These are phyloP conservation scores for Rhodotorula sp. DNA, from an alignment of 1,284 basidiomycete species.

Conservation along the genomic window DNA sequence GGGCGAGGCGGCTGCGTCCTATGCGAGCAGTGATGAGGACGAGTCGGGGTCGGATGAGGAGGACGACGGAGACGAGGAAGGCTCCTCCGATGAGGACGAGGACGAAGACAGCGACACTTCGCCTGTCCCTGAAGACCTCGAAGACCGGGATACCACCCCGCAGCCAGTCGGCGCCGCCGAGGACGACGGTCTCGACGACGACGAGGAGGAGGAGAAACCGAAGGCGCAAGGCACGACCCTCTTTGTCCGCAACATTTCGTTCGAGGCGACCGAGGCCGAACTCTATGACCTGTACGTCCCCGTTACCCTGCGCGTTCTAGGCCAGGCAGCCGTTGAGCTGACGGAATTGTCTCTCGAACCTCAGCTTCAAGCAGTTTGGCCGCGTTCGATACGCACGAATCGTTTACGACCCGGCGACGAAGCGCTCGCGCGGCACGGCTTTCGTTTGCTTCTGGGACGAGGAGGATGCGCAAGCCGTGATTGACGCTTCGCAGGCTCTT, in stretches of 20 bases:
- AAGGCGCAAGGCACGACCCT: slow-evolving; percentile 62
- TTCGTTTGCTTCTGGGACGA: slow-evolving; percentile 98
- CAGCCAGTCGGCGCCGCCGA: slow-evolving; percentile 16
- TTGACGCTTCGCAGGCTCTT: slow-evolving; percentile 71
- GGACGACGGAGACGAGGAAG: slow-evolving; percentile 50
- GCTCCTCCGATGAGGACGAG: slow-evolving; percentile 46
- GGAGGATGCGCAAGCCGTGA: slow-evolving; percentile 79
- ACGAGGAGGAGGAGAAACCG: slow-evolving; percentile 53
- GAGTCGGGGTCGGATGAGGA: slow-evolving; percentile 74
- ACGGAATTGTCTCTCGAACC: background rate
- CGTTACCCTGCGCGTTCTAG: too few relatives aligned
- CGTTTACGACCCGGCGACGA: slow-evolving; percentile 77
- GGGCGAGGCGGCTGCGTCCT: slow-evolving; percentile 38
- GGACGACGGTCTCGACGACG: slow-evolving; percentile 43
- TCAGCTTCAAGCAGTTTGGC: slow-evolving; percentile 84
- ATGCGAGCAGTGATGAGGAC: slow-evolving; percentile 44
- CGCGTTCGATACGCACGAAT: slow-evolving; percentile 91
- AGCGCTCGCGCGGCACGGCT: slow-evolving; percentile 86
- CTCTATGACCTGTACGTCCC: slow-evolving; percentile 68
- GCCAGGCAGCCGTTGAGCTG: too few relatives aligned
- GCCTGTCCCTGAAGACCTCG: slow-evolving; percentile 46
- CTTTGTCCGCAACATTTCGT: slow-evolving; percentile 93
- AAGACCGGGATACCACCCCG: slow-evolving; percentile 31
- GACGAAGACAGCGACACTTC: slow-evolving; percentile 41
- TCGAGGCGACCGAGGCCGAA: slow-evolving; percentile 86